phyloP scores from a whole-genome alignment of 805 yeast genomes.

The Cyberlindnera mrakii region DNA sequence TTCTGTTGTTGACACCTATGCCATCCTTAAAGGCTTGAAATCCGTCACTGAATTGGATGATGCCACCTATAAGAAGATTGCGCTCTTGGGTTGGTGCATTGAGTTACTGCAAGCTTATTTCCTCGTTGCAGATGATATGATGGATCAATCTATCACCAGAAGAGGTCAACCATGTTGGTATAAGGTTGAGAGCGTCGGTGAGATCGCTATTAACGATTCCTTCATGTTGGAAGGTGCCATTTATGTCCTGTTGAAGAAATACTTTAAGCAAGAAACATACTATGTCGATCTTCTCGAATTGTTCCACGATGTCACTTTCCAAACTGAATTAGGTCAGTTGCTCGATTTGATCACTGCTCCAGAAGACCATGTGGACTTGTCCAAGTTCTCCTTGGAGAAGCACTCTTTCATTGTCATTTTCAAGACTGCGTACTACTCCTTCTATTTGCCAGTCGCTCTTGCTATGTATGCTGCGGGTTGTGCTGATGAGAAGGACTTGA shows the following conservation, averaged over 20 bases:
- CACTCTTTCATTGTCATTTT: conserved; percentile 93
- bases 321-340: conserved; percentile 95
- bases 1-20: conserved; percentile 90
- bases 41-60: conserved; percentile 51
- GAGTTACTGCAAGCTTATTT: conserved; percentile 95
- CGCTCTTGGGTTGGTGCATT: conserved; percentile 91
- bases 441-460: conserved; percentile 94
- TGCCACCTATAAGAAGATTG: conserved; percentile 76
- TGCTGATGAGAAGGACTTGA: conserved; percentile 61
- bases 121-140: conserved; percentile 96
- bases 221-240: conserved; percentile 96
- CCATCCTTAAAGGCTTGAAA: conserved; percentile 61
- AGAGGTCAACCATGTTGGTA: conserved; percentile 99
- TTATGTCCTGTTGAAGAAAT: conserved; percentile 80
- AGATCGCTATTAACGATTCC: conserved; percentile 94
- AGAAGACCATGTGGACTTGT: conserved; percentile 85
- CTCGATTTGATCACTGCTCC: conserved; percentile 96
- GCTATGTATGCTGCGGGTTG: conserved; percentile 93
- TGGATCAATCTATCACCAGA: conserved; percentile 95
- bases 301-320: conserved; percentile 96
- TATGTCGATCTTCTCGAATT: conserved; percentile 88
- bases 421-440: conserved; percentile 96
- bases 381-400: conserved; percentile 79
- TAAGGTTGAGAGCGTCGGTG: conserved; percentile 69
- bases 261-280: conserved; percentile 75